Conservation (phyloP, 2,329 filamentous ascomycete genomes). For the Talaromyces sp. region DNA sequence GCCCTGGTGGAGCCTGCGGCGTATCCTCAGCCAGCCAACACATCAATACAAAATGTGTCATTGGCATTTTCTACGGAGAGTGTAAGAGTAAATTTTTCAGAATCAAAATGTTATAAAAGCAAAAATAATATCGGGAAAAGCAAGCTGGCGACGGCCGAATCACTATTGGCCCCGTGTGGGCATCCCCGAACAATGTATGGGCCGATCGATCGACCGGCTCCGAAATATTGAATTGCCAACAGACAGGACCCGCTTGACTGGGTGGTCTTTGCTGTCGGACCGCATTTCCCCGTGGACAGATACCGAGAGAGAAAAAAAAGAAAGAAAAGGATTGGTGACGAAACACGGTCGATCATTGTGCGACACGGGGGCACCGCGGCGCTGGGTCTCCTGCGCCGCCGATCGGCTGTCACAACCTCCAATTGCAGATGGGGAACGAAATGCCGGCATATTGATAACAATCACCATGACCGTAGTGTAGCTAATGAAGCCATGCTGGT, state of each 20-base stretch:
- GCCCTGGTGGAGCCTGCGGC: neutral
- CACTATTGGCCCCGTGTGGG: neutral
- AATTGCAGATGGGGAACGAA: neutral
- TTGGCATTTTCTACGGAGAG: neutral
- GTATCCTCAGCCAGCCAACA: neutral
- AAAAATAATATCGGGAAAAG: neutral
- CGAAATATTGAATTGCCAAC: neutral
- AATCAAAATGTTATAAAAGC: neutral
- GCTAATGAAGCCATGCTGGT: neutral
- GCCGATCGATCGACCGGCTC: neutral
- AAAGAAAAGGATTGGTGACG: neutral
- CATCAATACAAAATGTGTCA: neutral
- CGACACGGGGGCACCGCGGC: slow-evolving; percentile 2
- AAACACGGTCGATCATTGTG: slow-evolving; percentile 5
- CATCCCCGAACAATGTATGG: neutral
- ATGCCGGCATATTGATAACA: neutral
- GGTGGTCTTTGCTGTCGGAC: neutral
- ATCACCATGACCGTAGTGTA: neutral
- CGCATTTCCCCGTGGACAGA: neutral
- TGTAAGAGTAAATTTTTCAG: neutral
- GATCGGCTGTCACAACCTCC: neutral
- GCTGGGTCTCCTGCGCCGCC: slow-evolving; percentile 1
- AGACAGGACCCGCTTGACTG: neutral
- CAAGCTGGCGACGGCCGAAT: neutral
- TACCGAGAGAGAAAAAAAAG: neutral